Base-by-base conservation (phyloP, 495 filamentous ascomycete genomes). In the Thozetella sp. region DNA sequence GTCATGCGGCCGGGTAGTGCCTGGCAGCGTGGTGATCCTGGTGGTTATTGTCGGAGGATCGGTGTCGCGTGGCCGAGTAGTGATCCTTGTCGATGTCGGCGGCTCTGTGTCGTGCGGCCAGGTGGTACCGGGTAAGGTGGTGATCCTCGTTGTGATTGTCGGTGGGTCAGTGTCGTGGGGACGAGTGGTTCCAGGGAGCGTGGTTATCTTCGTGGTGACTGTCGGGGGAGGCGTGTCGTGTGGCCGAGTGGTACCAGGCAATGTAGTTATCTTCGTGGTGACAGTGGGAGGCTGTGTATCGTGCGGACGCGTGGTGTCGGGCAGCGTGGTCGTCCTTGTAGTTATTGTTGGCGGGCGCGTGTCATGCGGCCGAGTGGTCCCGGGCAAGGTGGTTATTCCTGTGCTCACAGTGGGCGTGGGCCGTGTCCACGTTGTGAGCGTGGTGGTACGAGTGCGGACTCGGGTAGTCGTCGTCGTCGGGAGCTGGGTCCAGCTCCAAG, bases 401-500 rank as follows among this genome's bases (percentile, higher is more conserved):
- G 43, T 48, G 20, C 4, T 48, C 9, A 48, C 43, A n/a, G 51
- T 40, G 34, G 52, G 24, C 20, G 11, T 22, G 3, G 53, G 30
- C 27, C 11, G 6, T 11, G 53, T 22, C 26, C 20, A 24, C 2
- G 53, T 55, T 3, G 45, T 58, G 45, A 43, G 40, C 2, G 46
- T 58, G 17, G 46, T 11, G 2, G 26, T 22, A 3, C 26, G 46
- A 10, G 26, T 22, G 11, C 26, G 46, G 17, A 22, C 25, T 2
- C 25, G 25, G 25, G 63, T 37, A 3, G 37, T 34, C 17, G 34
- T 27, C 6, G 57, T 56, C 2, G 54, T 58, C 17, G 62, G 55
- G 13, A 20, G 25, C 2, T 20, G 46, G 1, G 60, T 65, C 46
- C 53, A 58, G 1, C 60, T 68, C 40, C 63, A 54, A 2, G 23